Base-by-base conservation (phyloP, 108 stramenopile genomes). In the Licmophora abbreviata region DNA sequence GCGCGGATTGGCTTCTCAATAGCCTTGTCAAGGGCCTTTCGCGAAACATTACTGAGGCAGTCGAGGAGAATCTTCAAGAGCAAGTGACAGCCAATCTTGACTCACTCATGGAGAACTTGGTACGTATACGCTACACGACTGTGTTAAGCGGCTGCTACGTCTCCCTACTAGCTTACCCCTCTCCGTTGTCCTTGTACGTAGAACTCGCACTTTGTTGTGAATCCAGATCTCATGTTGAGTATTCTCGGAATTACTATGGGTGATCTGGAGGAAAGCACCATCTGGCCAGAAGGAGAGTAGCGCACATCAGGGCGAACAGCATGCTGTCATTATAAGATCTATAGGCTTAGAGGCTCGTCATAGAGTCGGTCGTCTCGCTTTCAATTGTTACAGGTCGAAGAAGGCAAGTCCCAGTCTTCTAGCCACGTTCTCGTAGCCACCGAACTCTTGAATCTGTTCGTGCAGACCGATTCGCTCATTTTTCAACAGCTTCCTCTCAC, bases 1-100 rank as follows among this genome's bases (percentile, higher is more conserved):
- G 76, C 20, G 76, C 75, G 2, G 77, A 83, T 56, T 86, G 85
- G 85, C 24, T 92, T 5, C 50, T 87, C 34, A 92, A 92, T 65
- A 63, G 68, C 10, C 74, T 81, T 3, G 73, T 92, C 25, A 68
- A 83, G 41, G 68, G 73, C 18, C 85, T 92, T 48, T 49, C 58
- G n/a, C 73, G 76, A 44, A 68, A 67, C 48, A 78, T 87, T 29
- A 77, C 85, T 2, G 59, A 71, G 10, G 59, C 83, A 30, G 78
- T 92, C 11, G 58, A 74, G 37, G 53, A 64, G 9, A 92, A 85
- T 48, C 34, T 86, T n/a, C 69, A 74, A 23, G 83, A 85, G 15
- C 80, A 83, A 51, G 76, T 92, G 4, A 52, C 48, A 8, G 56
- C 68, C 12, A 81, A 85, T 54, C 56, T 83, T 37, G 67, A 71